A percentile compares a stretch with the other conserved stretches of the same genome.
Conservation (phyloP, 2,329 filamentous ascomycete genomes). For the Colletotrichum orchidophilum region DNA sequence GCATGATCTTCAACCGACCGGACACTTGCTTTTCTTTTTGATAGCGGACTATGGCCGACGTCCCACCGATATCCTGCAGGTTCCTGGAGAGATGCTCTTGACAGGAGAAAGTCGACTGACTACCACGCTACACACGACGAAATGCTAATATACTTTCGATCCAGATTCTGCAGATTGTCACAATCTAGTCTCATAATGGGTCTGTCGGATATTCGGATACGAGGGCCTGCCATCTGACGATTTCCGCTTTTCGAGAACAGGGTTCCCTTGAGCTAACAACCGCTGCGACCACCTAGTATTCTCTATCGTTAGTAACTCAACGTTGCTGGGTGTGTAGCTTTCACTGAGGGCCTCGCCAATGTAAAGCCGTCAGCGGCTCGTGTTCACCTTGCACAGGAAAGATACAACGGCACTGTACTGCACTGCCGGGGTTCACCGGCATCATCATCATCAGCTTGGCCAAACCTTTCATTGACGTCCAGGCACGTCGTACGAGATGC, state of each 20-base stretch:
- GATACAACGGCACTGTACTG: conserved; percentile 9
- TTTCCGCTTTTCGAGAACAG: not conserved
- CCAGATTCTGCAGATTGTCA: not conserved
- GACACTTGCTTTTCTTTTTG: conserved; percentile 5
- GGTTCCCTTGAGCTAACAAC: not conserved
- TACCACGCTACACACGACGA: not conserved
- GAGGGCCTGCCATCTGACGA: not conserved
- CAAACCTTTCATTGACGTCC: conserved; percentile 3
- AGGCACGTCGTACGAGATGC: conserved; percentile 28
- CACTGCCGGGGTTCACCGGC: conserved; percentile 6
- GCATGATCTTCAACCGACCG: conserved; percentile 13
- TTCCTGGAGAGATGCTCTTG: not conserved
- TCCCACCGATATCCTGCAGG: conserved; percentile 10
- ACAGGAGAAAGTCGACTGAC: conserved; percentile 6
- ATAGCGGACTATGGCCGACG: conserved; percentile 14
- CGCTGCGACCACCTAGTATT: not conserved
- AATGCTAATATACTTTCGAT: not conserved
- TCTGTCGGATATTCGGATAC: conserved; percentile 6
- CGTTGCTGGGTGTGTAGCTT: not conserved
- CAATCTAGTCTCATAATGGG: not conserved
- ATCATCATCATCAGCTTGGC: conserved; percentile 11
- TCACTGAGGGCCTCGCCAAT: not conserved
- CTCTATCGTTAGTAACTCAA: not conserved
- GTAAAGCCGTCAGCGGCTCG: not conserved
- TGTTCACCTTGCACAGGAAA: not conserved